phyloP scores from a whole-genome alignment of 2,329 filamentous ascomycete genomes.

The Zalaria sp. region DNA sequence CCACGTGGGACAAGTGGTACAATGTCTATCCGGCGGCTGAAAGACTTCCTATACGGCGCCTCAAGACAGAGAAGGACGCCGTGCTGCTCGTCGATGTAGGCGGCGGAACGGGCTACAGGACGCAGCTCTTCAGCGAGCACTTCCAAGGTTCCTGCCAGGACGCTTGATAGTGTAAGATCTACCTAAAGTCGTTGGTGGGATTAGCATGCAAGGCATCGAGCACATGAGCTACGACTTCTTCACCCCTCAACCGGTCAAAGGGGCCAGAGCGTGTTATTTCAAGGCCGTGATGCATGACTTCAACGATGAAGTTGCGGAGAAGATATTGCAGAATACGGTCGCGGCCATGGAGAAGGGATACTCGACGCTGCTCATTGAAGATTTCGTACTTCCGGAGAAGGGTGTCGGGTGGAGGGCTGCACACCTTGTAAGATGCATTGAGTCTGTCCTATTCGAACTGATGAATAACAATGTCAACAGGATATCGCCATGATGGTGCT shows the following conservation, averaged over 20 bases:
- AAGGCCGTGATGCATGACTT: slow-evolving; percentile 10
- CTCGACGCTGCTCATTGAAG: too few species aligned
- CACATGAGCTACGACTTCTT: slow-evolving; percentile 17
- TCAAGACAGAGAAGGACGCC: neutral
- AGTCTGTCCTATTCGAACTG: too few species aligned
- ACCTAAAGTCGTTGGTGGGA: neutral
- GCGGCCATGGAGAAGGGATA: too few species aligned
- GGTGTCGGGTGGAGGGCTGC: too few species aligned
- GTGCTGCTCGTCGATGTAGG: slow-evolving; percentile 5
- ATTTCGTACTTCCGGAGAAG: too few species aligned
- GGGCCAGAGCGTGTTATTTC: slow-evolving; percentile 8
- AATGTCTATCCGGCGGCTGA: too few species aligned
- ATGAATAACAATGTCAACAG: too few species aligned
- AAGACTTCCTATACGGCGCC: too few species aligned
- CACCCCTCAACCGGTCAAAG: slow-evolving; percentile 15
- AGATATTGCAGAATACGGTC: slow-evolving; percentile 7
- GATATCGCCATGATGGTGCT: too few species aligned
- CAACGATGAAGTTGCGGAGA: slow-evolving; percentile 7
- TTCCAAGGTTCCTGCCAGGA: slow-evolving; percentile 1
- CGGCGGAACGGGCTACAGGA: slow-evolving; percentile 1
- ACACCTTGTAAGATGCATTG: too few species aligned
- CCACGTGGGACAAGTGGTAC: too few species aligned
- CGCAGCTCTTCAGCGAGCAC: neutral
- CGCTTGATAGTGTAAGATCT: slow-evolving; percentile 14
- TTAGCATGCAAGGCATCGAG: slow-evolving; percentile 5